These are phyloP conservation scores for Musa beccarii DNA, from an alignment of 176 grass and related monocot genomes.

Conservation along the genomic window DNA sequence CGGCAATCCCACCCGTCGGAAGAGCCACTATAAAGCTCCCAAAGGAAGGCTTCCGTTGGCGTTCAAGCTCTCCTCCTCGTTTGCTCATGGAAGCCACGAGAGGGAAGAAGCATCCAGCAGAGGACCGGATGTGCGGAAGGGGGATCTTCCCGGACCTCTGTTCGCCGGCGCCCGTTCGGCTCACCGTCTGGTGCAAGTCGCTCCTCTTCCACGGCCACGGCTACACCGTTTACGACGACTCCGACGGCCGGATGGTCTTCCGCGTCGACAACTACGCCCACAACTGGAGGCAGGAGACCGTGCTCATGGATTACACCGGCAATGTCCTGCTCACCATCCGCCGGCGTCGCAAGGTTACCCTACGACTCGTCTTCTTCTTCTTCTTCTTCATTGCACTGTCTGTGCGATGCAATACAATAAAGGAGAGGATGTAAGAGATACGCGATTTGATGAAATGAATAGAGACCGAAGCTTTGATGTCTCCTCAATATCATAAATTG, in stretches of 20 bases:
- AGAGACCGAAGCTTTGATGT: no score
- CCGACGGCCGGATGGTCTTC: conserved; percentile 44
- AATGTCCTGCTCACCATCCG: conserved; percentile 51
- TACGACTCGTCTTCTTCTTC: not conserved
- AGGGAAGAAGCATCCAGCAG: not conserved
- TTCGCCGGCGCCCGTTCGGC: conserved; percentile 13
- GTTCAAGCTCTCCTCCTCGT: no score
- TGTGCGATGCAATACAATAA: no score
- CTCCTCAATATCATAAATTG: not conserved
- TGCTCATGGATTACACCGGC: conserved; percentile 48
- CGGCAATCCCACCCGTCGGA: no score
- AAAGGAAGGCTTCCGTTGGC: no score
- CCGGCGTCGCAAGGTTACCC: conserved; percentile 31
- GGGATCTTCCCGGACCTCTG: conserved; percentile 6
- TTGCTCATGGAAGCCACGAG: not conserved
- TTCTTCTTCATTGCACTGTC: not conserved
- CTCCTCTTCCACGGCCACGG: conserved; percentile 56
- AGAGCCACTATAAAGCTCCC: no score
- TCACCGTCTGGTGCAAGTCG: conserved; percentile 69
- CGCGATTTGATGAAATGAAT: no score
- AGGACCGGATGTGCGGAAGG: not conserved
- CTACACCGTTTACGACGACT: conserved; percentile 50
- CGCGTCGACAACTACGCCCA: conserved; percentile 51
- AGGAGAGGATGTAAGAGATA: no score
- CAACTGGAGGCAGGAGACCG: conserved; percentile 29